These are phyloP conservation scores for Prillingera fragicola DNA, from an alignment of 1,284 basidiomycete genomes.

Conservation along the genomic window DNA sequence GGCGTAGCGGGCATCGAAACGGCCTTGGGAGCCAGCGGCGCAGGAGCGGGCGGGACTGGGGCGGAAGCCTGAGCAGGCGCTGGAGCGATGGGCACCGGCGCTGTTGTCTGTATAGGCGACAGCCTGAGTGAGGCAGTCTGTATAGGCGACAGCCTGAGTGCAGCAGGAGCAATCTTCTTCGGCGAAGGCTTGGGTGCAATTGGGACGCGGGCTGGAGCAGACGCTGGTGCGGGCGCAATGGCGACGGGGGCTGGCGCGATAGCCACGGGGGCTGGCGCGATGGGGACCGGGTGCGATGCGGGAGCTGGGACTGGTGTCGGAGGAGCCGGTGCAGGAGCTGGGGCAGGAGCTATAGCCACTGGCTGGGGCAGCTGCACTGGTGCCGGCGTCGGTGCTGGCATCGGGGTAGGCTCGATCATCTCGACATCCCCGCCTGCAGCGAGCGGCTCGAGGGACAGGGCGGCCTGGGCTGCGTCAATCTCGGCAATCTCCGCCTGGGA, in stretches of 20 bases:
- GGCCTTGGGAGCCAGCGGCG: not conserved
- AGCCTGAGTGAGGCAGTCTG: no score
- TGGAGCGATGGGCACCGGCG: not conserved
- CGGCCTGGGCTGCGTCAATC: not conserved
- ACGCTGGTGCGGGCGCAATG: not conserved
- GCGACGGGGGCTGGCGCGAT: not conserved
- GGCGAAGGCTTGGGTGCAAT: not conserved
- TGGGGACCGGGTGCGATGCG: no score
- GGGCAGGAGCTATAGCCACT: no score
- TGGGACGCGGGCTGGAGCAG: constrained; percentile 3
- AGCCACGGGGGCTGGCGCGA: no score
- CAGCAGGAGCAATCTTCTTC: no score
- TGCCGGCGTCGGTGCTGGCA: not conserved
- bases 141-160: no score
- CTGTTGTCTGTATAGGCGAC: no score
- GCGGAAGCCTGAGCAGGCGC: not conserved
- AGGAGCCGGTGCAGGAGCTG: constrained; percentile 1
- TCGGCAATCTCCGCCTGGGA: constrained; percentile 25
- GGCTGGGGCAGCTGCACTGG: not conserved
- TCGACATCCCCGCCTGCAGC: not conserved
- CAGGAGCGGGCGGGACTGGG: not conserved
- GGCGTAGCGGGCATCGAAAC: not conserved
- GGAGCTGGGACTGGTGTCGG: no score
- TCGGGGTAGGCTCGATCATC: not conserved
- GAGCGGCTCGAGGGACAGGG: not conserved